Evolutionary conservation across 768 basidiomycete species (phyloP).

Genomic region (Jaapia argillacea): DNA sequence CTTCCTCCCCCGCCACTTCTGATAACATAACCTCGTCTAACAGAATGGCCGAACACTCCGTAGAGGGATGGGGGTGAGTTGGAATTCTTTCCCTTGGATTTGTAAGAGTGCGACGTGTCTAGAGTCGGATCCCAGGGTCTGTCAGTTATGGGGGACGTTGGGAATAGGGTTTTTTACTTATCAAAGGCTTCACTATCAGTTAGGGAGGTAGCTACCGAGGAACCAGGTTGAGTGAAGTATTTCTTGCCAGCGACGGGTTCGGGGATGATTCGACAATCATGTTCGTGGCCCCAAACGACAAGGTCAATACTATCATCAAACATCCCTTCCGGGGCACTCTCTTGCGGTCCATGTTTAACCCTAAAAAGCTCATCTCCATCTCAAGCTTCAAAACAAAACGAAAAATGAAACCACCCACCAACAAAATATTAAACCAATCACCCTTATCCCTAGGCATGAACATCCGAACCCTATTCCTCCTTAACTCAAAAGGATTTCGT

Average conservation of each 20-base stretch:
- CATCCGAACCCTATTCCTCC: constrained; percentile 92
- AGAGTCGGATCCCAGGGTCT: neutral
- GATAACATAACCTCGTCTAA: constrained; percentile 69
- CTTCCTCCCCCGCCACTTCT: constrained; percentile 73
- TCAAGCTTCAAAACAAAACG: neutral
- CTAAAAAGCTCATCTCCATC: constrained; percentile 30
- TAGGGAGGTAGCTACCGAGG: constrained; percentile 88
- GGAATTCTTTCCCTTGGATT: constrained; percentile 82
- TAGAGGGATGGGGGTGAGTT: constrained; percentile 76
- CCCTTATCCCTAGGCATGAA: constrained; percentile 89
- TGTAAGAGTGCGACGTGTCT: constrained; percentile 89
- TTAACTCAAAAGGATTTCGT: constrained; percentile 91
- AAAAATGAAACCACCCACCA: constrained; percentile 85
- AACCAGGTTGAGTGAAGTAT: constrained; percentile 89
- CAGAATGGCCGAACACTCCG: constrained; percentile 91
- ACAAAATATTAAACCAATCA: constrained; percentile 89
- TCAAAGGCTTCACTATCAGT: constrained; percentile 88
- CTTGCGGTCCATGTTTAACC: constrained; percentile 90
- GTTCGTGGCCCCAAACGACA: constrained; percentile 98
- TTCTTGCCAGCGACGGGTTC: constrained; percentile 86
- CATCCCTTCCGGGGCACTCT: constrained; percentile 91
- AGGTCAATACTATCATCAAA: constrained; percentile 93
- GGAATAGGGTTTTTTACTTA: constrained; percentile 49
- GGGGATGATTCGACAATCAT: constrained; percentile 89
- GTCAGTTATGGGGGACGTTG: neutral